Percentiles rank a stretch among this genome's conserved stretches.
phyloP scores from a whole-genome alignment of 768 basidiomycete species.

The Tulasnella sp. region DNA sequence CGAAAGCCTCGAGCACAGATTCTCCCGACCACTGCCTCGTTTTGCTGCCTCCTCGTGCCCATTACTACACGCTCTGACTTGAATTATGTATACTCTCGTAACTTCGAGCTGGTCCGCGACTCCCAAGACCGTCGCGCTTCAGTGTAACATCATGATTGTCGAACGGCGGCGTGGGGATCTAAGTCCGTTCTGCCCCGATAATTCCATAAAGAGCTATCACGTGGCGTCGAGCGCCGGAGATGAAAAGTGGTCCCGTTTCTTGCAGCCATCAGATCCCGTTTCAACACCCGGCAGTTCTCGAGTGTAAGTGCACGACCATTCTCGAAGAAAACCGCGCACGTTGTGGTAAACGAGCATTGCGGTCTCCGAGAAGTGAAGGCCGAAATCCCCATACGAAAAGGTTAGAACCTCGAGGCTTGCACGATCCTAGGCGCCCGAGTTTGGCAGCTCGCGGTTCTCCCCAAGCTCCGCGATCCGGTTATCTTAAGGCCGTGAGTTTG shows the following conservation, averaged over 20 bases:
- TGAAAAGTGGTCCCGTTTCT: neutral
- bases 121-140: too few relatives aligned
- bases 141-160: too few relatives aligned
- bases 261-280: neutral
- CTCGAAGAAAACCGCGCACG: neutral
- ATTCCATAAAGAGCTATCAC: too few relatives aligned
- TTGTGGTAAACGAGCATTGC: neutral
- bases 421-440: neutral
- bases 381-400: neutral
- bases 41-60: too few relatives aligned
- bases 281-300: neutral
- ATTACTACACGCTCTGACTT: too few relatives aligned
- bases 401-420: neutral
- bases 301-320: neutral
- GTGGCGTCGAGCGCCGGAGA: too few relatives aligned
- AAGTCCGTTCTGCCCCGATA: too few relatives aligned
- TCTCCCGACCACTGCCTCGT: too few relatives aligned
- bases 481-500: neutral
- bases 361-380: neutral
- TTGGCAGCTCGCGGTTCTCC: neutral
- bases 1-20: too few relatives aligned
- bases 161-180: too few relatives aligned
- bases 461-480: neutral
- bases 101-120: too few relatives aligned
- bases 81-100: too few relatives aligned